Evolutionary conservation across 2,329 filamentous ascomycete genomes (phyloP), one percentile per base, ranked within the genome.

Genomic region (Aspergillus fischeri): DNA sequence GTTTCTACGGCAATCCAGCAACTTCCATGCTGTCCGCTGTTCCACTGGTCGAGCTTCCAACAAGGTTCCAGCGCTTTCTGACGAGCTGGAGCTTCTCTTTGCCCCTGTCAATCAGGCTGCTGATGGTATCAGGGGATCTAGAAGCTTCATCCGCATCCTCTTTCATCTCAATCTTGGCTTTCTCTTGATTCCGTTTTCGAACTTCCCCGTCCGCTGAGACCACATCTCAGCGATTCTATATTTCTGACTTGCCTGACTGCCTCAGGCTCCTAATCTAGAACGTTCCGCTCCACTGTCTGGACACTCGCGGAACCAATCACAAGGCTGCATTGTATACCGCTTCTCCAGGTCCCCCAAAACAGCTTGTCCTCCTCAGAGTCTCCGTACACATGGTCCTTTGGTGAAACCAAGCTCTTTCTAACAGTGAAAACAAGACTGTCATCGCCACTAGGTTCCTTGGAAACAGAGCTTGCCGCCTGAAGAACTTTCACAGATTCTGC

Each of bases 1-100:
- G 67, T 63, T 74, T 74, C 72, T 68, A 74, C 70, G 69, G 59
- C 58, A 64, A 71, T 74, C 72, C 71, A 74, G 70, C 67, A 65
- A 70, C 69, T 73, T 74, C 71, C 71, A 74, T 66, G 50, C 47
- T 32, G 49, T 60, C 57, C 53, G 53, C 55, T 55, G 49, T 35
- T 29, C 50, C 58, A 42, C 56, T 53, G 24, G 49, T 17, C 38
- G 38, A 44, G 45, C 55, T 53, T 55, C 52, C 53, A 54, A 47
- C 42, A 38, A 38, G 32, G 32, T 61, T 64, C 60, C 56, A 62
- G 54, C 47, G 55, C 27, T 44, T 63, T 63, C 59, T 51, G 56
- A 50, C 47, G 29, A 56, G 44, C 41, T 35, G 25, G 27, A 35
- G 32, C 5, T 42, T 50, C 49, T 53, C 29, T 24, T 35, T 28